Evolutionary conservation across 202 grass and related monocot genomes (phyloP).

Genomic region (Cymbopogon flexuosus): DNA sequence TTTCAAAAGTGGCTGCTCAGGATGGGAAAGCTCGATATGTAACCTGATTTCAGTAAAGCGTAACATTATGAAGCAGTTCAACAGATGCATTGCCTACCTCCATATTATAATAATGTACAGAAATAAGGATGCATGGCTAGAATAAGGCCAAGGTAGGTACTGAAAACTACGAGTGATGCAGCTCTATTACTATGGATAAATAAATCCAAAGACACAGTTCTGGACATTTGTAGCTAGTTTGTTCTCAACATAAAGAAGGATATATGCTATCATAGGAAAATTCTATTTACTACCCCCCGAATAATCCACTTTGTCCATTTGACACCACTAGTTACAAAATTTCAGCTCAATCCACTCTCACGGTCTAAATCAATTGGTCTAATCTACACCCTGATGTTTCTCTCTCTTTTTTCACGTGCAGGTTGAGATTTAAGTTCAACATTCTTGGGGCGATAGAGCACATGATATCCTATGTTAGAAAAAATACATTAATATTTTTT

Average conservation of each 20-base stretch:
- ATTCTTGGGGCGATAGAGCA: neutral
- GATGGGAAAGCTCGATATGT: constrained; percentile 52
- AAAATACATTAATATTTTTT: too few relatives aligned
- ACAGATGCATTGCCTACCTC: constrained; percentile 3
- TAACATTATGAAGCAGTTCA: constrained; percentile 30
- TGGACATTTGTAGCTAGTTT: neutral
- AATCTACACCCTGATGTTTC: neutral
- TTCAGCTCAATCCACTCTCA: neutral
- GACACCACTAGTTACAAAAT: neutral
- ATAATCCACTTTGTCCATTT: neutral
- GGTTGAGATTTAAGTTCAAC: neutral
- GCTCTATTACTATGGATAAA: neutral
- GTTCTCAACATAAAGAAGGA: neutral
- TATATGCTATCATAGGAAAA: neutral
- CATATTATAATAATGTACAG: neutral
- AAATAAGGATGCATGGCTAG: neutral
- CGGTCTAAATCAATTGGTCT: neutral
- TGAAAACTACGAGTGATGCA: neutral
- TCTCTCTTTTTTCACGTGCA: neutral
- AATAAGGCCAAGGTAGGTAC: neutral
- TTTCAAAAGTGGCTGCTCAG: constrained; percentile 75
- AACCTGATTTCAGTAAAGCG: constrained; percentile 49
- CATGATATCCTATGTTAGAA: neutral
- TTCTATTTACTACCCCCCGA: neutral
- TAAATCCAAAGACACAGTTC: neutral